phyloP scores from a whole-genome alignment of 2,329 filamentous ascomycete species.

The Botryotinia narcissicola region DNA sequence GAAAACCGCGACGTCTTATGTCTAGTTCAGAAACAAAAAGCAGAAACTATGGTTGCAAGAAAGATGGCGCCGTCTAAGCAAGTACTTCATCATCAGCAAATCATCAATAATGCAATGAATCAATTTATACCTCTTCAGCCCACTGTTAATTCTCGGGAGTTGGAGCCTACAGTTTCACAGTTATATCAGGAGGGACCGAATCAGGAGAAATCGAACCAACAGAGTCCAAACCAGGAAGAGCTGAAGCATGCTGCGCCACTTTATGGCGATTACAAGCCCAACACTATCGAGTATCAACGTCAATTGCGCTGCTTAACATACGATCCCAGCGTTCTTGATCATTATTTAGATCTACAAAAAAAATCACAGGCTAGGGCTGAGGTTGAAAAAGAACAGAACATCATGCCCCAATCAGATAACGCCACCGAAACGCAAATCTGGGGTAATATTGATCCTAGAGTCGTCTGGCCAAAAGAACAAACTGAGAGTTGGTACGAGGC shows the following conservation, averaged over 20 bases:
- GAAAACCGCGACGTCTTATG: background rate
- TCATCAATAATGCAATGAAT: background rate
- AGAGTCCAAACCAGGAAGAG: background rate
- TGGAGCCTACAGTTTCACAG: background rate
- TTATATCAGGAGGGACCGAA: background rate
- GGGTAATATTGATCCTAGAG: slow-evolving; percentile 50
- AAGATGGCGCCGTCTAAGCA: background rate
- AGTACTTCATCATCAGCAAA: background rate
- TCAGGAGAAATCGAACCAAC: background rate
- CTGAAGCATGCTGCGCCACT: background rate
- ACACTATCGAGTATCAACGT: slow-evolving; percentile 18
- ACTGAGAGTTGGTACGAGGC: slow-evolving; percentile 47
- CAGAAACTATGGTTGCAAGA: background rate
- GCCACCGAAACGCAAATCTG: slow-evolving; percentile 41
- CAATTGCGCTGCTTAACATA: slow-evolving; percentile 13
- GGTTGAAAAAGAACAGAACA: slow-evolving; percentile 19
- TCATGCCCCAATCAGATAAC: slow-evolving; percentile 2
- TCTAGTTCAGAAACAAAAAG: background rate
- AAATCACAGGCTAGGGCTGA: slow-evolving; percentile 10
- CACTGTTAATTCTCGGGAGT: too few relatives aligned
- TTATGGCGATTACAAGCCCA: slow-evolving; percentile 16
- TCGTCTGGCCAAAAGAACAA: slow-evolving; percentile 47
- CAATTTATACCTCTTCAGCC: background rate
- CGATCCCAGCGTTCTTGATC: slow-evolving; percentile 22
- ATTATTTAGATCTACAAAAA: slow-evolving; percentile 12